These are phyloP conservation scores for Rauvolfia tetraphylla DNA, from an alignment of 257 asterid genomes.

Conservation along the genomic window DNA sequence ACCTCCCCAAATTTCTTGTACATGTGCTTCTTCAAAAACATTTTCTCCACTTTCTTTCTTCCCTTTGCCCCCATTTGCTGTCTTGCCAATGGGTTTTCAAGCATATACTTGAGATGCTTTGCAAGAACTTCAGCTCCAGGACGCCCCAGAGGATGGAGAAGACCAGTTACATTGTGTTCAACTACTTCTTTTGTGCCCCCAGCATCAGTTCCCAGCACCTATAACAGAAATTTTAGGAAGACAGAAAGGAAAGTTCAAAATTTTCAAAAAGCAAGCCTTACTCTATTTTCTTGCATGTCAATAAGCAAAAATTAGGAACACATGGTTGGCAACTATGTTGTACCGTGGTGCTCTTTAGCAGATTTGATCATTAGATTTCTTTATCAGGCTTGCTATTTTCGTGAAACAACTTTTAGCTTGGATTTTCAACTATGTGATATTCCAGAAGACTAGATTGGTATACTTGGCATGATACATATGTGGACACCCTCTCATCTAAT, in stretches of 20 bases:
- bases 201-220: slow-evolving; percentile 91
- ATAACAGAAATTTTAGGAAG: slow-evolving; percentile 14
- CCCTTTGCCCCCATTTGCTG: slow-evolving; percentile 74
- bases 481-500: not conserved
- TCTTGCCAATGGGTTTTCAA: slow-evolving; percentile 53
- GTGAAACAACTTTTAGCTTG: not conserved
- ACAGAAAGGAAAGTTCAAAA: not conserved
- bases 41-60: slow-evolving; percentile 73
- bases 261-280: not conserved
- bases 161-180: slow-evolving; percentile 74
- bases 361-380: not conserved
- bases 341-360: not conserved
- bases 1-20: slow-evolving; percentile 87
- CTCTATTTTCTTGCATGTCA: not conserved
- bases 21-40: slow-evolving; percentile 87
- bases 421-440: too few relatives aligned
- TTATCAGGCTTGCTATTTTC: not conserved
- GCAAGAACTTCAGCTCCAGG: slow-evolving; percentile 68
- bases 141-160: slow-evolving; percentile 87
- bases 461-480: not conserved
- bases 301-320: not conserved
- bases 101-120: slow-evolving; percentile 55
- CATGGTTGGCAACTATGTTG: not conserved
- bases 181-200: slow-evolving; percentile 95
- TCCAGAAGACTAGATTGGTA: not conserved